These are phyloP conservation scores for Aureobasidium uvarum DNA, from an alignment of 2,329 filamentous ascomycete genomes.

Conservation along the genomic window DNA sequence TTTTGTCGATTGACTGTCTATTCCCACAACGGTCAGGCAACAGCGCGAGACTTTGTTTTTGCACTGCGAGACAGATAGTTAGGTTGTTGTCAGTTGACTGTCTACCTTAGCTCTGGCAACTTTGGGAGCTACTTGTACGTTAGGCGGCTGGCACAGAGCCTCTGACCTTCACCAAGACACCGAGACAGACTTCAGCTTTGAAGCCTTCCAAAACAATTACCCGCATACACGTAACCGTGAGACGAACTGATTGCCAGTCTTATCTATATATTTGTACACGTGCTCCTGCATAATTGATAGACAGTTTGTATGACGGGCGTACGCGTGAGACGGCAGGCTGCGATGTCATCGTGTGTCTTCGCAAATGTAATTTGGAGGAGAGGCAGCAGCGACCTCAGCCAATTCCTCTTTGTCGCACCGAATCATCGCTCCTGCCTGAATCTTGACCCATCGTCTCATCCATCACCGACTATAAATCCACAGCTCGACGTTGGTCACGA, in stretches of 20 bases:
- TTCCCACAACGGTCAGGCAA: not conserved
- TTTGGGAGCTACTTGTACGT: not conserved
- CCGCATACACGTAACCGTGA: not conserved
- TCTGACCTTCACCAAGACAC: not conserved
- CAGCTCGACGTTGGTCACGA: not conserved
- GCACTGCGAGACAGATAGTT: not conserved
- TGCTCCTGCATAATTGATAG: not conserved
- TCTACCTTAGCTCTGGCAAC: not conserved
- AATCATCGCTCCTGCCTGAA: not conserved
- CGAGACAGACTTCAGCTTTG: not conserved
- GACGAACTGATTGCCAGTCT: not conserved
- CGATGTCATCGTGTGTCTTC: constrained; percentile 11
- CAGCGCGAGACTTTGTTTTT: not conserved
- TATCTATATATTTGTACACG: not conserved
- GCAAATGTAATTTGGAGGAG: not conserved
- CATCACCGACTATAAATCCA: not conserved
- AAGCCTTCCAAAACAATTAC: no score
- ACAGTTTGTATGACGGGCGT: constrained; percentile 11
- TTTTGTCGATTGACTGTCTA: not conserved
- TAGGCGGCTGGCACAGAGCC: not conserved
- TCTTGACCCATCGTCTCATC: not conserved
- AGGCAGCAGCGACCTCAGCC: constrained; percentile 14
- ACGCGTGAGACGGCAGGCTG: constrained; percentile 15
- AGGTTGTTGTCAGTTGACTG: not conserved
- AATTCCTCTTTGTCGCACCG: not conserved